These are phyloP conservation scores for Psilocybe subaeruginosa DNA, from an alignment of 768 basidiomycete species.

Conservation along the genomic window DNA sequence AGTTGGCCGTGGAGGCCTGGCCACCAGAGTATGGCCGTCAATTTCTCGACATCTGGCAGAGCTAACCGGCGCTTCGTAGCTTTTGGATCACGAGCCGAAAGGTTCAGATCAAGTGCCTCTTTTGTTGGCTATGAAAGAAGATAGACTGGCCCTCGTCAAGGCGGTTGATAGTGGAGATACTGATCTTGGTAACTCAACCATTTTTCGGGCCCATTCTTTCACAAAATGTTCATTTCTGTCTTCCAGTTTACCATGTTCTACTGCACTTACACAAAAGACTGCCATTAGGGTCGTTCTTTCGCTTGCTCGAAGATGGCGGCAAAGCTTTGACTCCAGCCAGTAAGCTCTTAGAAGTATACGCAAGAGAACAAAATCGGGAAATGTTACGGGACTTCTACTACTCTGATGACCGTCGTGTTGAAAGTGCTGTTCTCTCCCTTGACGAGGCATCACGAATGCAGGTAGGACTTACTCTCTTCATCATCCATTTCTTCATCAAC, in stretches of 20 bases:
- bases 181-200: slow-evolving; percentile 70
- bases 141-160: slow-evolving; percentile 82
- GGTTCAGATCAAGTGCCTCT: slow-evolving; percentile 94
- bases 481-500: neutral
- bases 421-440: slow-evolving; percentile 87
- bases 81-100: slow-evolving; percentile 88
- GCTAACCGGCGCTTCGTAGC: slow-evolving; percentile 39
- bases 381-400: slow-evolving; percentile 97
- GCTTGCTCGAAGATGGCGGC: slow-evolving; percentile 90
- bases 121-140: slow-evolving; percentile 94
- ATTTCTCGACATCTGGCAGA: neutral
- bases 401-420: slow-evolving; percentile 93
- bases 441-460: slow-evolving; percentile 75
- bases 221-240: neutral
- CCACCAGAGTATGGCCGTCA: slow-evolving; percentile 69
- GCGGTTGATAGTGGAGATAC: slow-evolving; percentile 96
- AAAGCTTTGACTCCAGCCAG: slow-evolving; percentile 73
- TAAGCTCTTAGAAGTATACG: slow-evolving; percentile 86
- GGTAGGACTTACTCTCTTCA: slow-evolving; percentile 38
- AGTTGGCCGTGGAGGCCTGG: slow-evolving; percentile 76
- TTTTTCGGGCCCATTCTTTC: neutral
- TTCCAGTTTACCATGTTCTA: slow-evolving; percentile 90
- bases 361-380: slow-evolving; percentile 85
- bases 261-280: slow-evolving; percentile 84
- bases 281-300: slow-evolving; percentile 91